Conservation (phyloP, 768 basidiomycete genomes). For the Pulveroboletus ravenelii region DNA sequence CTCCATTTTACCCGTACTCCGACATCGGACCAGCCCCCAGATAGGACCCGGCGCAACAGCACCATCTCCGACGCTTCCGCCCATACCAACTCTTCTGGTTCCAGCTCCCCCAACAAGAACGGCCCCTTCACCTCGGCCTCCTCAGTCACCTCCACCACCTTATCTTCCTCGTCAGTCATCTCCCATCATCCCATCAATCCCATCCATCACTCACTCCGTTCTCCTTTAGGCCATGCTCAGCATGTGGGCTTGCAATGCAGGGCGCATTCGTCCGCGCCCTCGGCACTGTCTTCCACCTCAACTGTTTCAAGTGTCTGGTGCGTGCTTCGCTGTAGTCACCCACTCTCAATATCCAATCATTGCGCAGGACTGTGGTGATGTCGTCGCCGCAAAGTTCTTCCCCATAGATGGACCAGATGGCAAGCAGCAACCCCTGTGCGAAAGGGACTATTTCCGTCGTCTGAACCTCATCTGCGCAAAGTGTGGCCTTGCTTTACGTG, state of each 20-base stretch:
- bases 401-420: constrained; percentile 91
- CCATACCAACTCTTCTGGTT: constrained; percentile 51
- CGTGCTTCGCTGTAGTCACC: constrained; percentile 26
- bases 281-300: constrained; percentile 90
- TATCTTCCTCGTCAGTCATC: constrained; percentile 55
- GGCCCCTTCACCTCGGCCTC: constrained; percentile 51
- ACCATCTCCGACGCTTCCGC: constrained; percentile 48
- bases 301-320: constrained; percentile 98
- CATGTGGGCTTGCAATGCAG: constrained; percentile 79
- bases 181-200: constrained; percentile 8
- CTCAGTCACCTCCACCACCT: constrained; percentile 42
- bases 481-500: constrained; percentile 89
- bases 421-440: constrained; percentile 92
- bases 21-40: constrained; percentile 51
- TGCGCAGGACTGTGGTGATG: constrained; percentile 85
- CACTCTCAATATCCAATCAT: constrained; percentile 1
- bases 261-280: constrained; percentile 96
- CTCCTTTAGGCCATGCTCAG: constrained; percentile 56
- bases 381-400: constrained; percentile 98
- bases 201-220: not conserved
- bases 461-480: constrained; percentile 95
- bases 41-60: constrained; percentile 44
- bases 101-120: constrained; percentile 35
- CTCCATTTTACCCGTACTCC: constrained; percentile 45
- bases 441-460: constrained; percentile 95